Evolutionary conservation across 129 eudicot genomes (phyloP), one percentile per base, ranked within the genome.

Genomic region (Flaveria ramosissima): DNA sequence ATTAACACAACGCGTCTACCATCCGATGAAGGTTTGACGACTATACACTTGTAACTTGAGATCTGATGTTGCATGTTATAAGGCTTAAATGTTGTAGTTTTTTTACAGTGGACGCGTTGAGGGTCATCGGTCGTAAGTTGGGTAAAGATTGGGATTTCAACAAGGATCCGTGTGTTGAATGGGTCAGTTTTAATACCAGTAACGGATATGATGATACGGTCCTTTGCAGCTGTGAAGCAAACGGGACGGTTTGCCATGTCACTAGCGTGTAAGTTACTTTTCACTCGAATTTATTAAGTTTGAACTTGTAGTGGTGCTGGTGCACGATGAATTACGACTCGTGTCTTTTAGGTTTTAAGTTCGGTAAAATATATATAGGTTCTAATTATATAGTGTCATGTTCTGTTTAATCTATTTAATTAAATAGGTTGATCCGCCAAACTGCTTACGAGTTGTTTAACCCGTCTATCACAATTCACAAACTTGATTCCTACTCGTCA

Each of bases 81-180:
- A 2, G 68, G 68, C 13, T 14, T 12, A 62, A 27, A 27, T 61
- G n/a, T n/a, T 62, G 2, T 4, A 26, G 0, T 10, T 1, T 52
- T 68, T 21, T 73, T 39, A 9, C 78, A 86, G 93, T 88, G 64
- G 62, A 60, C 61, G 81, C 87, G 11, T 74, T 88, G 84, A 15
- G 60, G 77, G 78, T 16, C 46, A 83, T 91, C 10, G 93, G 84
- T 10, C 78, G 74, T 48, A 83, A 76, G 20, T 71, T 91, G 79
- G 85, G 91, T 56, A 91, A 86, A 65, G 82, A 81, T 41, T 88
- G 97, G 94, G 60, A 91, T 60, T 85, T 91, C 48, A 73, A 75
- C 19, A 83, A 75, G 60, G 87, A 79, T 79, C 88, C 89, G 0
- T 91, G 97, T 70, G 13, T 10, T 13, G 63, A 11, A n/a, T 63